phyloP scores from a whole-genome alignment of 2,329 filamentous ascomycete genomes.

The Apiospora koreana region DNA sequence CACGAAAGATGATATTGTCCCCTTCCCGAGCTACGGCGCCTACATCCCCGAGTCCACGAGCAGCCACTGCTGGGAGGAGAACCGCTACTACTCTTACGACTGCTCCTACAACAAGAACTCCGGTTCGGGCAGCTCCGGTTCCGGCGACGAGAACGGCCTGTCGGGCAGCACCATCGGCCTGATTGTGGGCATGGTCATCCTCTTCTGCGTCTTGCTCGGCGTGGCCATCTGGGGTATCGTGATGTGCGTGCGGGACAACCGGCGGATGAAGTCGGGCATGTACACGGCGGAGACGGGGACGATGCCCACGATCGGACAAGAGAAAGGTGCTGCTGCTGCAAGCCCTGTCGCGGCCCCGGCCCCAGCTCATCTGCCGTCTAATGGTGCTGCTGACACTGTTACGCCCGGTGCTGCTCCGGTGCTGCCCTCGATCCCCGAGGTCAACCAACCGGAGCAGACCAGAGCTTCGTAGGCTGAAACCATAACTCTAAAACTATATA shows the following conservation, averaged over 20 bases:
- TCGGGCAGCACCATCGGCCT: slow-evolving; percentile 10
- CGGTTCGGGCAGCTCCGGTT: neutral
- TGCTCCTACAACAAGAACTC: neutral
- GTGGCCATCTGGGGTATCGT: slow-evolving; percentile 16
- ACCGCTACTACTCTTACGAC: neutral
- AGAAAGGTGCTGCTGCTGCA: neutral
- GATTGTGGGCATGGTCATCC: slow-evolving; percentile 12
- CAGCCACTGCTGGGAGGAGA: neutral
- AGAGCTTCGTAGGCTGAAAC: neutral
- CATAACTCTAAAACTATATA: neutral
- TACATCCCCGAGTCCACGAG: slow-evolving; percentile 26
- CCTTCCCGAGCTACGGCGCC: slow-evolving; percentile 29
- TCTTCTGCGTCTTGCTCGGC: slow-evolving; percentile 10
- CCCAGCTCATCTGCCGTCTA: neutral
- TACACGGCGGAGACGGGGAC: neutral
- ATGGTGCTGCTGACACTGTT: neutral
- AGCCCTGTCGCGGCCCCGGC: neutral
- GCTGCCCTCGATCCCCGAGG: neutral
- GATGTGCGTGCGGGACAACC: slow-evolving; percentile 13
- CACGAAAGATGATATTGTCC: slow-evolving; percentile 23
- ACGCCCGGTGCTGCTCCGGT: neutral
- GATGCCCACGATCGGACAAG: neutral
- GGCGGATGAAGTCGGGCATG: neutral
- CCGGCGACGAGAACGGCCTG: neutral
- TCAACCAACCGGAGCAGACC: neutral